Conservation (phyloP, 805 yeast genomes). For the Brettanomyces bruxellensis region DNA sequence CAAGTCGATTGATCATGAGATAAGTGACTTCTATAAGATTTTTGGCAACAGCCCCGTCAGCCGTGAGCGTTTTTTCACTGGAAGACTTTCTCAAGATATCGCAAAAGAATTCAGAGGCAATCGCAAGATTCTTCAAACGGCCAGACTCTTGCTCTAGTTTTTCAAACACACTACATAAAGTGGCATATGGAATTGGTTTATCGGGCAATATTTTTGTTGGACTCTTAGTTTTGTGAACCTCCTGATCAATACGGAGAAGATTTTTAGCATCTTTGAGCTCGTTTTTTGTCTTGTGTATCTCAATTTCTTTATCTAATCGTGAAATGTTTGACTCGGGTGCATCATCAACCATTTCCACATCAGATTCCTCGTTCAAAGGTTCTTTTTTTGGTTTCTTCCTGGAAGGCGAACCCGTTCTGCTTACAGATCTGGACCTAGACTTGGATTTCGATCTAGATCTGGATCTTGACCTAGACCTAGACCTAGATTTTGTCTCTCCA, state of each 20-base stretch:
- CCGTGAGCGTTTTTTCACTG: slow-evolving; percentile 23
- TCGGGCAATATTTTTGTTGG: slow-evolving; percentile 1
- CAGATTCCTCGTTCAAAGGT: neutral
- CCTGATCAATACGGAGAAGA: slow-evolving; percentile 4
- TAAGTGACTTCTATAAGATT: slow-evolving; percentile 67
- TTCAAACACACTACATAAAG: slow-evolving; percentile 60
- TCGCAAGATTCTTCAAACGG: slow-evolving; percentile 70
- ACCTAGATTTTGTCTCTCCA: neutral
- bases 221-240: neutral
- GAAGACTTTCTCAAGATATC: slow-evolving; percentile 43
- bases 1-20: slow-evolving; percentile 77
- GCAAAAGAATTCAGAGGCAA: slow-evolving; percentile 64
- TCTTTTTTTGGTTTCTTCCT: neutral
- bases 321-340: slow-evolving; percentile 1
- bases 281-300: slow-evolving; percentile 9
- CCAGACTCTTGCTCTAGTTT: slow-evolving; percentile 73
- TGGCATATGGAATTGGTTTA: slow-evolving; percentile 27
- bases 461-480: neutral
- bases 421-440: neutral
- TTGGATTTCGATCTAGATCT: slow-evolving; percentile 1
- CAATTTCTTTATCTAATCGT: slow-evolving; percentile 7
- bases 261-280: slow-evolving; percentile 19
- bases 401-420: neutral
- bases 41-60: slow-evolving; percentile 8
- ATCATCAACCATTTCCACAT: neutral